Percentiles rank a stretch among this genome's conserved stretches.
These are phyloP conservation scores for Colletotrichum sp. DNA, from an alignment of 2,329 filamentous ascomycete genomes.

Conservation along the genomic window DNA sequence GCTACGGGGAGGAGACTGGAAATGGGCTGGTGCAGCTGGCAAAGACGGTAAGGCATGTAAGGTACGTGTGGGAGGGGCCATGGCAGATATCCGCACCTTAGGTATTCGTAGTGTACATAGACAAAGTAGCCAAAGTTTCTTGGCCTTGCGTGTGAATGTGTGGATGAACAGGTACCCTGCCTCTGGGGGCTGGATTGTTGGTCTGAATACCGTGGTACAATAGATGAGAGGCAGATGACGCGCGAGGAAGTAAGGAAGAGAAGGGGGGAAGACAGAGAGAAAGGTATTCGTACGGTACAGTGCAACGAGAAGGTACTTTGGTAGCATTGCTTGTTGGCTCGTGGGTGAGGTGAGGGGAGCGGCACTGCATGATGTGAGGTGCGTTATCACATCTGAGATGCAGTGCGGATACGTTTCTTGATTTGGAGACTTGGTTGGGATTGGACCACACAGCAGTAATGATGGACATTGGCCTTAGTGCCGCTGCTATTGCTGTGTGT, in stretches of 20 bases:
- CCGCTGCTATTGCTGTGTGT: not conserved
- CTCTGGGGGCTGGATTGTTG: not conserved
- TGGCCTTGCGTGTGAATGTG: not conserved
- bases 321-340: not conserved
- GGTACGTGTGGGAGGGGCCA: not conserved
- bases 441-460: not conserved
- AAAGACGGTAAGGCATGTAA: not conserved
- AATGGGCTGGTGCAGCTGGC: not conserved
- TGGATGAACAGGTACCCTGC: not conserved
- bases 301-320: not conserved
- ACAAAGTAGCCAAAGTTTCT: not conserved
- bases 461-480: not conserved
- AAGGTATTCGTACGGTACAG: not conserved
- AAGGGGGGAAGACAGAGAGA: not conserved
- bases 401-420: not conserved
- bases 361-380: constrained; percentile 5
- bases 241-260: not conserved
- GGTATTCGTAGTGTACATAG: not conserved
- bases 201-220: not conserved
- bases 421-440: not conserved
- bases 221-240: not conserved
- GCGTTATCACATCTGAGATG: constrained; percentile 17
- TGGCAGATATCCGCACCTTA: not conserved
- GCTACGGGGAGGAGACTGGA: not conserved
- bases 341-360: not conserved